These are phyloP conservation scores for Phytophthora fragariaefolia DNA, from an alignment of 352 stramenopile species.

Conservation along the genomic window DNA sequence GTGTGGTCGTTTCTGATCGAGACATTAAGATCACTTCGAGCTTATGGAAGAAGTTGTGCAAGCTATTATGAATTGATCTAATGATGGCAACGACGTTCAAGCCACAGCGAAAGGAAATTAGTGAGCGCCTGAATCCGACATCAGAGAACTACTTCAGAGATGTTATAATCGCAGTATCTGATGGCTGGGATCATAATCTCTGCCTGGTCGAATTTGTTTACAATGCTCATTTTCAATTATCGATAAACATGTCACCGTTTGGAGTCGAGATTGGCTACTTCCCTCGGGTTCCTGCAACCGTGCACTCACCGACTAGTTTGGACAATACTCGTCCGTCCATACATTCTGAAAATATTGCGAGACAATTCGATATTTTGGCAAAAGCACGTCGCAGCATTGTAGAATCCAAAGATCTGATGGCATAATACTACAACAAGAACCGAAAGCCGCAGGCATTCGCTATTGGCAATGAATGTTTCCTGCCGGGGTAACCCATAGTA, in stretches of 20 bases:
- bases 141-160: slow-evolving; percentile 16
- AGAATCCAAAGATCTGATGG: background rate
- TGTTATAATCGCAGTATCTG: slow-evolving; percentile 4
- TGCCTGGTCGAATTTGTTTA: slow-evolving; percentile 21
- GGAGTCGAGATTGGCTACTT: slow-evolving; percentile 25
- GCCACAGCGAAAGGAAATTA: slow-evolving; percentile 15
- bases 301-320: background rate
- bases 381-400: background rate
- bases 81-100: slow-evolving; percentile 22
- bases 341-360: background rate
- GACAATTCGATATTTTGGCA: background rate
- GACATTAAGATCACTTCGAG: slow-evolving; percentile 16
- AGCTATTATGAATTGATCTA: background rate
- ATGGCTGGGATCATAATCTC: slow-evolving; percentile 16
- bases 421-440: slow-evolving; percentile 3
- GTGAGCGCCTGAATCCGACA: slow-evolving; percentile 8
- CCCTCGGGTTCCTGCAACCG: slow-evolving; percentile 2
- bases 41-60: slow-evolving; percentile 18
- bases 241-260: slow-evolving; percentile 28
- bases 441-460: background rate
- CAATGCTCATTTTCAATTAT: slow-evolving; percentile 11
- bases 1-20: slow-evolving; percentile 21
- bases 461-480: background rate
- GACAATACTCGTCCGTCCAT: background rate
- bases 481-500: slow-evolving; percentile 6